Evolutionary conservation across 2,329 filamentous ascomycete species (phyloP), one percentile per base, ranked within the genome.

Genomic region (Eutypa lata): DNA sequence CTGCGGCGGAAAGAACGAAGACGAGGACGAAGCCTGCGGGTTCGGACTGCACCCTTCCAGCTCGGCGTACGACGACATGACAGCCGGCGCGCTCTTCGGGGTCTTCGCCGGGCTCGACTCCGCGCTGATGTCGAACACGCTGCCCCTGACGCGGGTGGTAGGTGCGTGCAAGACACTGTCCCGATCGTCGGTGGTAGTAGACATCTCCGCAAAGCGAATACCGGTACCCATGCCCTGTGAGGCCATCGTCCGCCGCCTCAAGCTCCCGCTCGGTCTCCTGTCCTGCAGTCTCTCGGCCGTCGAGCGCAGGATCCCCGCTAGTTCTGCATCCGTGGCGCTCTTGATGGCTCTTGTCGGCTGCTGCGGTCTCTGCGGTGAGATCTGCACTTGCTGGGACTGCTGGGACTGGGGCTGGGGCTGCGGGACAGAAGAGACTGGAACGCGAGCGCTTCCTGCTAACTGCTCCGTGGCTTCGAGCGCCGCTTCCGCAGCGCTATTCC

Each of bases 251-350:
- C 67, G 65, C 24, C 67, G 55, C 28, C 65, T 55, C n/a, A 55
- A n/a, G 46, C 64, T 66, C n/a, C 59, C n/a, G n/a, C 57, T 10
- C 52, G 61, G 3, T 73, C 74, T 3, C 38, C 22, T 11, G 13
- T 75, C 71, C 19, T 73, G 69, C 14, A 83, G 70, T 10, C 80
- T 70, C 66, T 76, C 69, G 24, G 82, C 81, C 1, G 80, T 84
- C 33, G 73, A 78, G 43, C 71, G 72, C 31, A 84, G 67, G 26
- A 84, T 83, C 54, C 77, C 70, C 1, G 74, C 70, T 24, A 84
- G 63, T 1, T 78, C 78, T 11, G 74, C 71, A 56, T 82, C 80
- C 0, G 78, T 72, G 37, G 66, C 69, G 48, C 62, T 61, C 21
- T 68, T 59, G 24, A 66, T 62, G 42, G 61, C 51, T 16, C 61